These are phyloP conservation scores for Globisporangium yorkense DNA, from an alignment of 352 stramenopile genomes.

Conservation along the genomic window DNA sequence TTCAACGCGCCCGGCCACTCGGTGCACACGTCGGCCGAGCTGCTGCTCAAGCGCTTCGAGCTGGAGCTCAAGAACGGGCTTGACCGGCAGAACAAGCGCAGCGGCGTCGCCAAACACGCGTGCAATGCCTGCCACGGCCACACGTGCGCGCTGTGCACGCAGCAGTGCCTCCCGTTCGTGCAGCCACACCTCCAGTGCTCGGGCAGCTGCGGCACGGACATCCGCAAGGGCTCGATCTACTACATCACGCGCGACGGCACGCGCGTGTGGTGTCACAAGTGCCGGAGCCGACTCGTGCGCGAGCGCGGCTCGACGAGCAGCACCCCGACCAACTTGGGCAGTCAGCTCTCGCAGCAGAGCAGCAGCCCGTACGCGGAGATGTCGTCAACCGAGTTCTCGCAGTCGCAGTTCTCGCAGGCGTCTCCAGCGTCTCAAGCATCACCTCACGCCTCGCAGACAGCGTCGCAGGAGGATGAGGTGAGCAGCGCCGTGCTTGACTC, in stretches of 20 bases:
- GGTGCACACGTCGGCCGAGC: slow-evolving; percentile 62
- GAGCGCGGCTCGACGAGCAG: slow-evolving; percentile 15
- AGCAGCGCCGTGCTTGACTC: slow-evolving; percentile 12
- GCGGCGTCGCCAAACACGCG: slow-evolving; percentile 29
- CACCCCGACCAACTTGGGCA: slow-evolving; percentile 3
- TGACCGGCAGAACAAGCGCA: slow-evolving; percentile 41
- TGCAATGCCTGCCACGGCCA: slow-evolving; percentile 63
- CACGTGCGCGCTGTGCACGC: slow-evolving; percentile 65
- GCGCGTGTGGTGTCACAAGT: slow-evolving; percentile 78
- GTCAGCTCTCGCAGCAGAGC: slow-evolving; percentile 14
- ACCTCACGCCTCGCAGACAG: neutral
- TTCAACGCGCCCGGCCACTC: slow-evolving; percentile 82
- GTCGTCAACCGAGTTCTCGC: neutral
- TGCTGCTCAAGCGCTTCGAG: slow-evolving; percentile 67
- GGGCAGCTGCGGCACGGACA: slow-evolving; percentile 64
- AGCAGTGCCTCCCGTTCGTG: slow-evolving; percentile 58
- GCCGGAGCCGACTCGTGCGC: slow-evolving; percentile 36
- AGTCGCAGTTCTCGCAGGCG: neutral
- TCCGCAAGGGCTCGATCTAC: slow-evolving; percentile 74
- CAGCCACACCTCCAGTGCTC: slow-evolving; percentile 69
- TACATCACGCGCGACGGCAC: slow-evolving; percentile 71
- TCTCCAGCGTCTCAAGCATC: neutral
- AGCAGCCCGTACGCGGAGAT: slow-evolving; percentile 3
- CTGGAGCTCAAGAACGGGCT: slow-evolving; percentile 36
- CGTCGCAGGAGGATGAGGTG: slow-evolving; percentile 7